phyloP scores from a whole-genome alignment of 306 rosid species.

The Quercus engelmannii region DNA sequence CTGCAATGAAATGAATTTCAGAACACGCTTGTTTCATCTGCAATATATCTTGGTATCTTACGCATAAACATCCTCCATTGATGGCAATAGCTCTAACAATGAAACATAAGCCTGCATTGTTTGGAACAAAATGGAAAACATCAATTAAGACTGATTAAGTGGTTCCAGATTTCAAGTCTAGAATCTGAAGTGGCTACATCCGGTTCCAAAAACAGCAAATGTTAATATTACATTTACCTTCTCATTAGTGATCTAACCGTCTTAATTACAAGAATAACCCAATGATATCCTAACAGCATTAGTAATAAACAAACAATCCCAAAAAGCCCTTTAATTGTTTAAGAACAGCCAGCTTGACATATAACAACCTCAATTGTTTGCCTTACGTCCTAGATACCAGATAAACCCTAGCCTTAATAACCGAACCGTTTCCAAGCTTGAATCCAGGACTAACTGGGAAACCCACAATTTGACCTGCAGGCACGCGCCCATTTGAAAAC shows the following conservation, averaged over 20 bases:
- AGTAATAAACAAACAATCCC: neutral
- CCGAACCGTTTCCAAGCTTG: constrained; percentile 79
- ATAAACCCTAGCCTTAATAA: constrained; percentile 81
- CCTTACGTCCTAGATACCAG: constrained; percentile 47
- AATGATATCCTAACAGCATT: neutral
- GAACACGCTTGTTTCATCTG: too few species aligned
- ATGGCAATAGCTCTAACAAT: too few species aligned
- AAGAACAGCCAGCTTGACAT: neutral
- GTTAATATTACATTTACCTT: constrained; percentile 9
- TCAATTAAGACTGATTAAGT: too few species aligned
- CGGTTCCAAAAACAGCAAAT: neutral
- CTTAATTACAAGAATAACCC: constrained; percentile 17
- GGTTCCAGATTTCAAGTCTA: too few species aligned
- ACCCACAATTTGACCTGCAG: constrained; percentile 72
- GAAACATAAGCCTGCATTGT: too few species aligned
- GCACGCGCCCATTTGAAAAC: constrained; percentile 53
- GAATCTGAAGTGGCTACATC: neutral
- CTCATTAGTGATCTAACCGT: constrained; percentile 15
- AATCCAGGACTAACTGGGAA: constrained; percentile 88
- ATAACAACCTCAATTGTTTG: neutral
- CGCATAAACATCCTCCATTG: too few species aligned
- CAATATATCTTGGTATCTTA: too few species aligned
- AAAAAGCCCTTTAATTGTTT: neutral
- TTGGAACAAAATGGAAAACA: too few species aligned
- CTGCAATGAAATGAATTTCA: too few species aligned